Base-by-base conservation (phyloP, 306 rosid species). In the Betula pendula region DNA sequence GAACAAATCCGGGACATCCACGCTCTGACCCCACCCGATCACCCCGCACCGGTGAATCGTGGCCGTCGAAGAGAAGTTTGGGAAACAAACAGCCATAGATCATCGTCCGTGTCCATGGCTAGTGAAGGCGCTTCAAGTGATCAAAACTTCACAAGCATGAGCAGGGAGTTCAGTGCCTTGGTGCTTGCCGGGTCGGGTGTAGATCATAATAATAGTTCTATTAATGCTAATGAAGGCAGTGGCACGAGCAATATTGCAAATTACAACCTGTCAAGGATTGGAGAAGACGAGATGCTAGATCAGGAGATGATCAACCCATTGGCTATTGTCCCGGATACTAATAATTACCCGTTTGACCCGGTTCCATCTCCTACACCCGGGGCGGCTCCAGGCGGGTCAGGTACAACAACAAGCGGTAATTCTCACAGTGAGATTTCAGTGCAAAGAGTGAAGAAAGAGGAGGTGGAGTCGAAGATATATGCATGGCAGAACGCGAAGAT, bases 401-500 rank as follows among this genome's bases (percentile, higher is more conserved):
- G n/a, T 47, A 27, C 25, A 8, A 22, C 58, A 0, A 4, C 4
- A 2, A 35, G 70, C 6, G 80, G 71, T 10, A 69, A 66, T 29
- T 29, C 33, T 29, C 33, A 29, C 19, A 71, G 77, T n/a, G 92
- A 70, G 84, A 75, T 85, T 56, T 94, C 96, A 6, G 90, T 96
- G 75, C 82, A 91, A 66, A 86, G 81, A 59, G 96, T 96, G 84
- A 96, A 96, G 96, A 88, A 92, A 77, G 99, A 96, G 68, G 99
- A 96, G 82, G 96, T 96, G 83, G 99, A 96, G 69, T 65, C 98
- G 2, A 96, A 96, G 93, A 92, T 92, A 67, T 83, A 84, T 6
- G 99, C 99, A 0, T 96, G 99, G 99, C 99, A 91, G 81, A 92
- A 92, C 71, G 93, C 96, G n/a, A 92, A 92, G 77, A 63, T 89